phyloP scores from a whole-genome alignment of 257 asterid species.

The Linderniella brevidens region DNA sequence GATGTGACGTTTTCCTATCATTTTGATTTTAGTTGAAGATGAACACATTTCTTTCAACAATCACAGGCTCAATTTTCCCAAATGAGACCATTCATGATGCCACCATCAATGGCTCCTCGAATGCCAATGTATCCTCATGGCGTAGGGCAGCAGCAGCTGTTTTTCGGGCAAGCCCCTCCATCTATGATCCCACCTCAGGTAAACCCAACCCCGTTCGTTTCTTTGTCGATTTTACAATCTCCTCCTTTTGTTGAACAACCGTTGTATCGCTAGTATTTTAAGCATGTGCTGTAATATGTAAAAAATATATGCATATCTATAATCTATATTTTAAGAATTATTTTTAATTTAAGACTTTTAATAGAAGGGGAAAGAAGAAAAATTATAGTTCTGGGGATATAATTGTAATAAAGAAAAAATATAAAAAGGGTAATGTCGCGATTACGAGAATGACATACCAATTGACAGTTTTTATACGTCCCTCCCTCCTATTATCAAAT shows the following conservation, averaged over 20 bases:
- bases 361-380: no score
- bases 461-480: background rate
- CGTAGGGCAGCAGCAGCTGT: slow-evolving; percentile 42
- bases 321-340: no score
- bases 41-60: background rate
- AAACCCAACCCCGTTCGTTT: background rate
- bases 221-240: background rate
- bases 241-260: background rate
- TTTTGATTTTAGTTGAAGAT: background rate
- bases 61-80: slow-evolving; percentile 45
- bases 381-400: no score
- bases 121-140: slow-evolving; percentile 48
- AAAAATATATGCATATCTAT: background rate
- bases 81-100: slow-evolving; percentile 33
- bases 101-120: slow-evolving; percentile 34
- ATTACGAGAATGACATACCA: background rate
- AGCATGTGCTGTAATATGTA: background rate
- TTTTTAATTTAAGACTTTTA: no score
- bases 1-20: background rate
- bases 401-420: background rate
- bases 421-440: background rate
- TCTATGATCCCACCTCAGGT: slow-evolving; percentile 13
- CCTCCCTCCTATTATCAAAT: background rate
- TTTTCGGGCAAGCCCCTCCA: slow-evolving; percentile 44
- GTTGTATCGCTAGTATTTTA: no score